phyloP scores from a whole-genome alignment of 495 filamentous ascomycete genomes.

The Trichodelitschia bisporula region DNA sequence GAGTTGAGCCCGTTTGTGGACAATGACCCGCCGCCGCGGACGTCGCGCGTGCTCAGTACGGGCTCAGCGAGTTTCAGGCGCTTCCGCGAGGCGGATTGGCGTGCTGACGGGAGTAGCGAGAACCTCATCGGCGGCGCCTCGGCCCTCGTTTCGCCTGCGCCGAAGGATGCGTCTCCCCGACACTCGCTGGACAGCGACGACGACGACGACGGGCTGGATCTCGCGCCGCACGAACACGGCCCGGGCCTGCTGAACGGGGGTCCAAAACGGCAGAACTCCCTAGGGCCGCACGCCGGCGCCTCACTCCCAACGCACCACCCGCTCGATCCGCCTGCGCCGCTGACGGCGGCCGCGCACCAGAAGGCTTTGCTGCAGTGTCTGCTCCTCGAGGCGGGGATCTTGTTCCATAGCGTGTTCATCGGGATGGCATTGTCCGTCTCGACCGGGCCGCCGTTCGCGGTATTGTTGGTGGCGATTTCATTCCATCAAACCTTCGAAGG shows the following conservation, averaged over 20 bases:
- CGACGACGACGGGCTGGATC: neutral
- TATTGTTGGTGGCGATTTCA: constrained; percentile 40
- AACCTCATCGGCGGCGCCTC: neutral
- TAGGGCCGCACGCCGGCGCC: too few species aligned
- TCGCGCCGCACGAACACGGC: neutral
- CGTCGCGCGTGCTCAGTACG: too few species aligned
- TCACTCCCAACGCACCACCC: neutral
- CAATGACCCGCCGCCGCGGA: neutral
- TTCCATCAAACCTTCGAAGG: constrained; percentile 55
- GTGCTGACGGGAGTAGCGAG: neutral
- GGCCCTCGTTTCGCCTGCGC: neutral
- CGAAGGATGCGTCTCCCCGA: too few species aligned
- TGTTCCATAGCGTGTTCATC: constrained; percentile 37
- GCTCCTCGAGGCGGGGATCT: constrained; percentile 20
- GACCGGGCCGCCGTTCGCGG: constrained; percentile 32
- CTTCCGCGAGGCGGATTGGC: neutral
- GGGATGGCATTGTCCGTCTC: constrained; percentile 44
- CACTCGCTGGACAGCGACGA: neutral
- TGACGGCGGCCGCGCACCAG: constrained; percentile 10
- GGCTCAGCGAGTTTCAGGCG: neutral
- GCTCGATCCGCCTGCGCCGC: constrained; percentile 1
- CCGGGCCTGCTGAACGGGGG: too few species aligned
- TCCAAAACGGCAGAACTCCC: too few species aligned
- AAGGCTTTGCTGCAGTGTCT: constrained; percentile 15
- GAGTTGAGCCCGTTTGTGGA: constrained; percentile 8